A percentile compares a stretch with the other conserved stretches of the same genome.
Conservation (phyloP, 208 protist genomes). For the Trypanosoma melophagium region DNA sequence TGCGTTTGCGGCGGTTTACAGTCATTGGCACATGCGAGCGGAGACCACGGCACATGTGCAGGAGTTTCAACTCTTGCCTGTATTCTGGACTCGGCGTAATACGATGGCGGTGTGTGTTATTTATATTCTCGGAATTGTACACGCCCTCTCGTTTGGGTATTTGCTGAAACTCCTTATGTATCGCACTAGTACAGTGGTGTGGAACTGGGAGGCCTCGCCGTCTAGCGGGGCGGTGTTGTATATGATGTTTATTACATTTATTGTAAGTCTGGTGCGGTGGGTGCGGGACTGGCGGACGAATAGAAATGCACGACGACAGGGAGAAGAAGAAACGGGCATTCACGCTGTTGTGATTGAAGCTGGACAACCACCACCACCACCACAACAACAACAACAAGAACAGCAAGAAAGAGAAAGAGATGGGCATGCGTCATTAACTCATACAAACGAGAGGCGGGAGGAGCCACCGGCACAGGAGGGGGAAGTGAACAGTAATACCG, state of each 20-base stretch:
- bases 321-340: too few species aligned
- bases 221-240: constrained; percentile 54
- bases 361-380: too few species aligned
- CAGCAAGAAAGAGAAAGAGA: constrained; percentile 7
- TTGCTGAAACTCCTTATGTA: constrained; percentile 71
- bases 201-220: constrained; percentile 79
- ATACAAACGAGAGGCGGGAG: background rate
- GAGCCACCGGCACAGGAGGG: too few species aligned
- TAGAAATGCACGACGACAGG: background rate
- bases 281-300: background rate
- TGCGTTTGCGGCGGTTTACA: constrained; percentile 54
- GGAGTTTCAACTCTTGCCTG: constrained; percentile 49
- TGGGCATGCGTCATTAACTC: background rate
- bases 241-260: constrained; percentile 16
- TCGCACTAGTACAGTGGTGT: constrained; percentile 49
- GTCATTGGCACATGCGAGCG: constrained; percentile 50
- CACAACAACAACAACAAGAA: too few species aligned
- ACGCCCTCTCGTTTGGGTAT: constrained; percentile 55
- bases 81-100: constrained; percentile 59
- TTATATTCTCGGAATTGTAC: constrained; percentile 36
- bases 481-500: too few species aligned
- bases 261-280: background rate
- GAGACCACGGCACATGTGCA: constrained; percentile 53
- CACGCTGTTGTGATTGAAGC: too few species aligned
- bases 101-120: constrained; percentile 33